These are phyloP conservation scores for Oemleria cerasiformis DNA, from an alignment of 306 rosid genomes.

Conservation along the genomic window DNA sequence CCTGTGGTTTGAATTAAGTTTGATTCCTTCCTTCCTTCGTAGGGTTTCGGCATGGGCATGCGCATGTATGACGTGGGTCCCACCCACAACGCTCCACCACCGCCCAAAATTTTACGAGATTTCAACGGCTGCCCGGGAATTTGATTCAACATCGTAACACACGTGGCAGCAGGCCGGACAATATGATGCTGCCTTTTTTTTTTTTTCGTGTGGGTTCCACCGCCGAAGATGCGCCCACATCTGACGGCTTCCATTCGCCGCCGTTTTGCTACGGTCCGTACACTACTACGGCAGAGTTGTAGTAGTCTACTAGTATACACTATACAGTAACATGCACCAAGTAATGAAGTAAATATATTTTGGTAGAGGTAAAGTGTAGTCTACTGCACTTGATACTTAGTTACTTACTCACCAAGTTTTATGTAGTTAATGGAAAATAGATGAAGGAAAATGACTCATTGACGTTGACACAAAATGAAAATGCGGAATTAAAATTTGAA, in stretches of 20 bases:
- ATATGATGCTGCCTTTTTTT: background rate
- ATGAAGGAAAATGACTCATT: background rate
- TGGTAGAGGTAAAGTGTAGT: background rate
- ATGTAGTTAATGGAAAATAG: background rate
- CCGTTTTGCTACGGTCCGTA: background rate
- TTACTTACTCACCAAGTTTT: background rate
- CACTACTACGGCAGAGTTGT: background rate
- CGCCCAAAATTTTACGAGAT: slow-evolving; percentile 16
- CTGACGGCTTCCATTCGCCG: slow-evolving; percentile 26
- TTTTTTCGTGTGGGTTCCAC: background rate
- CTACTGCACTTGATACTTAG: background rate
- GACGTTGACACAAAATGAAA: background rate
- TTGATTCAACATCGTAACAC: slow-evolving; percentile 3
- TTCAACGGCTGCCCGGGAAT: background rate
- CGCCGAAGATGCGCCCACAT: slow-evolving; percentile 12
- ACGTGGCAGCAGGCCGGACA: background rate
- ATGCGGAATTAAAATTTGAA: too few relatives aligned
- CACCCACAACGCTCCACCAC: slow-evolving; percentile 17
- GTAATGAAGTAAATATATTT: background rate
- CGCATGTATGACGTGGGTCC: slow-evolving; percentile 6
- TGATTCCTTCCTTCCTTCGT: slow-evolving; percentile 20
- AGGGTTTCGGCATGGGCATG: background rate
- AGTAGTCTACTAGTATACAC: background rate
- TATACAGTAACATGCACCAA: background rate
- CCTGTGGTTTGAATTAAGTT: background rate